Base-by-base conservation (phyloP, 73 alveolate genomes). In the Paramecium pentaurelia region DNA sequence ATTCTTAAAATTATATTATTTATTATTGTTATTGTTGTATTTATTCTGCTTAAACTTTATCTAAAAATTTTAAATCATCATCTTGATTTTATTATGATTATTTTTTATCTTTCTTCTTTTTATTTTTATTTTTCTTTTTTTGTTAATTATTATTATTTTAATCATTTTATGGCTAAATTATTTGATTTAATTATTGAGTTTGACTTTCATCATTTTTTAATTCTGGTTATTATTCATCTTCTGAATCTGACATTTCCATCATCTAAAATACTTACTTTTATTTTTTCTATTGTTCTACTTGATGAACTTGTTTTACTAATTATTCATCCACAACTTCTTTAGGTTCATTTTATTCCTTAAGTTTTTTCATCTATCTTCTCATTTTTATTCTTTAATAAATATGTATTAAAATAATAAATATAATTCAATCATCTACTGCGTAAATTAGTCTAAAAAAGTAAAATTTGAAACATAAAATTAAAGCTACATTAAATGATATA, bases 241-340 rank as follows among this genome's bases (percentile, higher is more conserved):
- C 87, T 14, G 87, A 73, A 73, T 73, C 87, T 4, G 87, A 73
- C 64, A 73, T 73, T 40, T 34, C 87, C 87, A 73, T 73, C 58
- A 37, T 73, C 37, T 37, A 14, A 18, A 73, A 73, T 16, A 73
- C 38, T 44, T 73, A 22, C 37, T 73, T 71, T 73, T 73, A 73
- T 73, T 73, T 73, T 38, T 73, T 73, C 32, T 73, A 44, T 37
- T 34, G 37, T 40, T 73, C 87, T 73, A 73, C 16, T 16, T 32
- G 40, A 73, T 34, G 60, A 3, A 73, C 60, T 36, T 73, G 20
- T 73, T 73, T 37, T 3, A 40, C 60, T n/a, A 73, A 73, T 36
- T 73, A 16, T 73, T 73, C 58, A 73, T 73, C 87, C 18, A 73
- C 60, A 30, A 30, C 64, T 20, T 73, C 87, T 16, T 32, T 36